A percentile compares a stretch with the other conserved stretches of the same genome.
Evolutionary conservation across 768 basidiomycete genomes (phyloP).

Genomic region (Boletus eberwhitei): DNA sequence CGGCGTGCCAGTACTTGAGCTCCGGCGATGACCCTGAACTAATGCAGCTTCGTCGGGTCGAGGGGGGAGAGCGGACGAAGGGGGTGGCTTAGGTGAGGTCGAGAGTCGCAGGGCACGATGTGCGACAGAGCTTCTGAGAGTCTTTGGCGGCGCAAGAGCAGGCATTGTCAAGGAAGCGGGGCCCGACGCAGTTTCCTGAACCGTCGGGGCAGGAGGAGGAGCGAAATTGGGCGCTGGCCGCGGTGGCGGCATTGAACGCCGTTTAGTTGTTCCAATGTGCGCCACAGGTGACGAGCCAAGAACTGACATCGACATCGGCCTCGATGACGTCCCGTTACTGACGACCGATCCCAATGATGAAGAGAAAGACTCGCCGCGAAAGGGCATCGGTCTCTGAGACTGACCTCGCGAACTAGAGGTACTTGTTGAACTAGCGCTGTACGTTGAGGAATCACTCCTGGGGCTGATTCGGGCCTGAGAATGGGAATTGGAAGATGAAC

Average conservation of each 20-base stretch:
- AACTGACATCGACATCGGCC: constrained; percentile 24
- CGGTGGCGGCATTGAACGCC: constrained; percentile 68
- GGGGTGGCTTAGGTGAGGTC: constrained; percentile 62
- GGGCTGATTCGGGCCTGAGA: constrained; percentile 30
- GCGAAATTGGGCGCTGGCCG: constrained; percentile 70
- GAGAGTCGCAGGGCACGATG: constrained; percentile 58
- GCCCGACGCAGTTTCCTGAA: constrained; percentile 14
- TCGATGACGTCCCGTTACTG: constrained; percentile 1
- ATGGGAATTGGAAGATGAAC: constrained; percentile 37
- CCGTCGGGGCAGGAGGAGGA: constrained; percentile 61
- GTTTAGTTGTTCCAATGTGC: constrained; percentile 36
- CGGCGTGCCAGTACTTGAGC: constrained; percentile 32
- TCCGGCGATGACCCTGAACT: constrained; percentile 27
- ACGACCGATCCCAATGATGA: constrained; percentile 12
- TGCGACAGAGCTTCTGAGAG: constrained; percentile 56
- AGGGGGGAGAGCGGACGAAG: constrained; percentile 57
- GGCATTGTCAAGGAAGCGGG: constrained; percentile 1
- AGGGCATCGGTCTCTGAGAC: constrained; percentile 6
- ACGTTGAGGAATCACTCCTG: constrained; percentile 46
- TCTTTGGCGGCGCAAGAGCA: constrained; percentile 21
- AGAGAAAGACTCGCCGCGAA: constrained; percentile 5
- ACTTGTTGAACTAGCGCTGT: constrained; percentile 42
- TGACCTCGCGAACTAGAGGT: constrained; percentile 38
- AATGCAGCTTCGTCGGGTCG: constrained; percentile 55
- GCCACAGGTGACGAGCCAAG: constrained; percentile 11